Conservation (phyloP, 225 moss, liverwort and hornwort species). For the Takakia lepidozioides region DNA sequence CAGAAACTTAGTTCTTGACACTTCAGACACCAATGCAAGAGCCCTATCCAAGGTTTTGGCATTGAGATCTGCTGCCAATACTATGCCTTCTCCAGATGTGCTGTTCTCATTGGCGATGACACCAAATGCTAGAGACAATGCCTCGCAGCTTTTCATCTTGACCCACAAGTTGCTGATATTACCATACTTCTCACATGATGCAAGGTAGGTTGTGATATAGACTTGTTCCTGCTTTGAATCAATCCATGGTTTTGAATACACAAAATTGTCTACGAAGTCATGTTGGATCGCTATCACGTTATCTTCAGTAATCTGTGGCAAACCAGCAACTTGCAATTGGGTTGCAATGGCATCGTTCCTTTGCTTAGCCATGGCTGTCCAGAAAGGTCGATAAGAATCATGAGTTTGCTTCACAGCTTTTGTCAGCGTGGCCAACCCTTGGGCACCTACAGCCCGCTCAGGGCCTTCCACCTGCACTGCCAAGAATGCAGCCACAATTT, state of each 20-base stretch:
- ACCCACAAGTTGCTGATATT: slow-evolving; percentile 32
- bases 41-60: slow-evolving; percentile 35
- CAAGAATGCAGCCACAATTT: slow-evolving; percentile 43
- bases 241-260: slow-evolving; percentile 49
- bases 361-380: slow-evolving; percentile 34
- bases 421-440: slow-evolving; percentile 19
- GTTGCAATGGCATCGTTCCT: slow-evolving; percentile 17
- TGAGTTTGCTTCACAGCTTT: slow-evolving; percentile 31
- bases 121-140: slow-evolving; percentile 15
- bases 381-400: slow-evolving; percentile 20
- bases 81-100: slow-evolving; percentile 1
- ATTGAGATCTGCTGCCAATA: slow-evolving; percentile 39
- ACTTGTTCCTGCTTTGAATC: slow-evolving; percentile 18
- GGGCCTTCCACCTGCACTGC: slow-evolving; percentile 27
- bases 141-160: slow-evolving; percentile 52
- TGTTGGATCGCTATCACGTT: slow-evolving; percentile 33
- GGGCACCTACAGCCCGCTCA: background rate
- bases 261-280: slow-evolving; percentile 40
- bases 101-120: background rate
- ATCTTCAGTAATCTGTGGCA: slow-evolving; percentile 10
- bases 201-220: slow-evolving; percentile 25
- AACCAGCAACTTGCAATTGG: slow-evolving; percentile 37
- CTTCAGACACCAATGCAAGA: slow-evolving; percentile 30
- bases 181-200: background rate
- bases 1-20: slow-evolving; percentile 23